Evolutionary conservation across 78 protist genomes (phyloP).

Genomic region (Mantamonas sphyraenae): DNA sequence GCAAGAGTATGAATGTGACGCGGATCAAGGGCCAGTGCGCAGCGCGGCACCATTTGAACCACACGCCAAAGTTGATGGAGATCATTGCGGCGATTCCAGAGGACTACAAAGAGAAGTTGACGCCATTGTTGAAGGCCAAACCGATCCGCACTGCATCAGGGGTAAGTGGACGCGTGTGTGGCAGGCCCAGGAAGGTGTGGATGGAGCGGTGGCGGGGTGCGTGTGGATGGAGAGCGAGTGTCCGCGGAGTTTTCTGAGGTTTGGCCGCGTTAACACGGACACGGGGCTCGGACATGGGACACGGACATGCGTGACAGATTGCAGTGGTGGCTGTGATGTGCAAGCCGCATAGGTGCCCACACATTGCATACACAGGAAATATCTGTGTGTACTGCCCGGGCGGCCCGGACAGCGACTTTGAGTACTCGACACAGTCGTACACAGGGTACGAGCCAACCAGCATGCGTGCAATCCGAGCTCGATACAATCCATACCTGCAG

Average conservation of each 20-base stretch:
- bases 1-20: no score
- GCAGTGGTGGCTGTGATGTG: conserved; percentile 96
- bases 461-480: conserved; percentile 94
- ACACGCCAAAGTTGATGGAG: conserved; percentile 76
- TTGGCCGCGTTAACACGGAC: neutral
- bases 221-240: neutral
- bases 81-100: conserved; percentile 87
- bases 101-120: conserved; percentile 45
- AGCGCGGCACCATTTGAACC: no score
- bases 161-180: conserved; percentile 9
- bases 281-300: neutral
- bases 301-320: conserved; percentile 26
- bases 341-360: conserved; percentile 96
- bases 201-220: neutral
- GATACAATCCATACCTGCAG: conserved; percentile 89
- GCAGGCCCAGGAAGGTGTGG: no score
- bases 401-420: conserved; percentile 95
- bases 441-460: conserved; percentile 95
- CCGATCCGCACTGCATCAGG: conserved; percentile 96
- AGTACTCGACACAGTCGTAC: conserved; percentile 88
- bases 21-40: no score
- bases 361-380: conserved; percentile 82
- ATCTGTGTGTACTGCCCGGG: conserved; percentile 89
- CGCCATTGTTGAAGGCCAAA: conserved; percentile 72
- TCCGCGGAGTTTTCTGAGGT: neutral